These are phyloP conservation scores for Neoarthrinium moseri DNA, from an alignment of 2,329 filamentous ascomycete species.

Conservation along the genomic window DNA sequence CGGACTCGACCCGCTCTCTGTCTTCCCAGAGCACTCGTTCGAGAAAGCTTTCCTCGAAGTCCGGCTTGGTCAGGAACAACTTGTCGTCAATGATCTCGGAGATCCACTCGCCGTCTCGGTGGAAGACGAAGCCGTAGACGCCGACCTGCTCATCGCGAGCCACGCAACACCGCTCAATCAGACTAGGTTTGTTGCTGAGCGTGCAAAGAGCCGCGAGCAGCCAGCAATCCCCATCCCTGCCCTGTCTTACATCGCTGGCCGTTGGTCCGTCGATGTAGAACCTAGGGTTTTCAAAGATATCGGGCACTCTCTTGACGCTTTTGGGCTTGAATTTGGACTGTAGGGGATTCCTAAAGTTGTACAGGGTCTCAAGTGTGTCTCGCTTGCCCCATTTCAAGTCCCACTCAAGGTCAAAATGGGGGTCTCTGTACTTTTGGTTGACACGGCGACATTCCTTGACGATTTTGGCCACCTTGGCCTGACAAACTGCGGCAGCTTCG, in stretches of 20 bases:
- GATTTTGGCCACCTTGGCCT: conserved; percentile 61
- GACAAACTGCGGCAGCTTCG: conserved; percentile 68
- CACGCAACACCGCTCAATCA: conserved; percentile 75
- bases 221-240: conserved; percentile 81
- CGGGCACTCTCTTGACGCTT: conserved; percentile 66
- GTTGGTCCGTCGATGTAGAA: conserved; percentile 79
- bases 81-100: conserved; percentile 59
- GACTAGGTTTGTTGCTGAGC: conserved; percentile 67
- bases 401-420: conserved; percentile 82
- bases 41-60: conserved; percentile 59
- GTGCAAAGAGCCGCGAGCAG: conserved; percentile 78
- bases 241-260: conserved; percentile 77
- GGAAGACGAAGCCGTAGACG: conserved; percentile 84
- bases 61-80: conserved; percentile 54
- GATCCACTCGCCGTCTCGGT: conserved; percentile 74
- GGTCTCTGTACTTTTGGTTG: conserved; percentile 83
- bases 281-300: conserved; percentile 73
- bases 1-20: conserved; percentile 47
- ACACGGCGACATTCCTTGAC: conserved; percentile 67
- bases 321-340: conserved; percentile 36
- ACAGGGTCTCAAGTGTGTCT: conserved; percentile 48
- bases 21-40: conserved; percentile 46
- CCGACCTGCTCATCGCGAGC: conserved; percentile 70
- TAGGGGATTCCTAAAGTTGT: conserved; percentile 27
- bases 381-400: conserved; percentile 63